Conservation (phyloP, 495 filamentous ascomycete species). For the Achaetomiella virescens region DNA sequence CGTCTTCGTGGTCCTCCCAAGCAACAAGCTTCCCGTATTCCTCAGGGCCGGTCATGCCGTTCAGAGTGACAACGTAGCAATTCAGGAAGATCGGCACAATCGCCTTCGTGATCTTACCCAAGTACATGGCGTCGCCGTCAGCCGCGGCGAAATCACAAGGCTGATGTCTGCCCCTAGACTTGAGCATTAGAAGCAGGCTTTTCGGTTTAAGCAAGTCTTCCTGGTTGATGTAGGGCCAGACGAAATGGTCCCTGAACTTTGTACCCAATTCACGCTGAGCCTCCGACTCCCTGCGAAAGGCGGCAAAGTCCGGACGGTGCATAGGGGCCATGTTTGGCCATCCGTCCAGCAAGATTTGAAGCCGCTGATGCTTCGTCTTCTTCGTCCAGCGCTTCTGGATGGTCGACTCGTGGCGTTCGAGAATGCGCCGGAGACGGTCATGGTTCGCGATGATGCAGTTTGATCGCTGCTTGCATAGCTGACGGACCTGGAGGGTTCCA, state of each 20-base stretch:
- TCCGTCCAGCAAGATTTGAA: slow-evolving; percentile 34
- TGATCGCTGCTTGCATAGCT: neutral
- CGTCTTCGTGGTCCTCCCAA: slow-evolving; percentile 30
- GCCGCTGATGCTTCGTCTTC: slow-evolving; percentile 36
- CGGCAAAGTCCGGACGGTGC: slow-evolving; percentile 49
- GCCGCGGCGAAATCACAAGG: slow-evolving; percentile 37
- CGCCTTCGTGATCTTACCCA: slow-evolving; percentile 25
- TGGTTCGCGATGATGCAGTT: neutral
- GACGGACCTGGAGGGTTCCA: neutral
- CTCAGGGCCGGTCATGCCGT: slow-evolving; percentile 21
- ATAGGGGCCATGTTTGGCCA: slow-evolving; percentile 45
- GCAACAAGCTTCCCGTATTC: slow-evolving; percentile 43
- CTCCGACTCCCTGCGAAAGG: slow-evolving; percentile 27
- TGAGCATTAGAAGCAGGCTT: slow-evolving; percentile 43
- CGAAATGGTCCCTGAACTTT: slow-evolving; percentile 21
- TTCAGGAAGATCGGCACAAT: slow-evolving; percentile 35
- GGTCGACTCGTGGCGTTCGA: slow-evolving; percentile 40
- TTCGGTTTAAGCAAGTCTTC: slow-evolving; percentile 46
- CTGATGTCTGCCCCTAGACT: slow-evolving; percentile 39
- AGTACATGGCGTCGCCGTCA: slow-evolving; percentile 28
- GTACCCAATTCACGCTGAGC: slow-evolving; percentile 3
- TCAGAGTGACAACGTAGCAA: slow-evolving; percentile 39
- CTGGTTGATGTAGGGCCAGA: slow-evolving; percentile 54
- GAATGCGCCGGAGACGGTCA: slow-evolving; percentile 14
- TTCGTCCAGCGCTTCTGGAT: slow-evolving; percentile 48